A percentile compares a stretch with the other conserved stretches of the same genome.
Evolutionary conservation across 495 filamentous ascomycete genomes (phyloP).

Genomic region (Penicillium lividum): DNA sequence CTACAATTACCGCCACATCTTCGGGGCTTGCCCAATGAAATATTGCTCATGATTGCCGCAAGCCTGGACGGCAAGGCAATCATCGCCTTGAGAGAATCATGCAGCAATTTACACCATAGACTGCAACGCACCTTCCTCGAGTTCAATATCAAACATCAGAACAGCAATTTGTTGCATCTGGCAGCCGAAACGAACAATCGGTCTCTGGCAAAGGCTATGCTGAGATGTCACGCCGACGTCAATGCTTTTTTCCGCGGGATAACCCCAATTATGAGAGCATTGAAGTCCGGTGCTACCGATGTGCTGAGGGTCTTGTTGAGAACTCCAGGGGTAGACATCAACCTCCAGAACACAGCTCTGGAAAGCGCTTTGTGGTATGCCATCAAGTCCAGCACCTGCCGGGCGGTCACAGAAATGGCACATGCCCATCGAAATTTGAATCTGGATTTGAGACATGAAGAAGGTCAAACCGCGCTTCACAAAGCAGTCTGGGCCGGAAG

Average conservation of each 20-base stretch:
- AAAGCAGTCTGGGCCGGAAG: slow-evolving; percentile 10
- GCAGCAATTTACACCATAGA: background rate
- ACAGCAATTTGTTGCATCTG: slow-evolving; percentile 15
- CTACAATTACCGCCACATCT: background rate
- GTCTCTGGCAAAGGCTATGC: slow-evolving; percentile 6
- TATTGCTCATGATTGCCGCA: background rate
- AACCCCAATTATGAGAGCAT: slow-evolving; percentile 12
- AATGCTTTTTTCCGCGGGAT: slow-evolving; percentile 17
- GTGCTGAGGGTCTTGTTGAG: slow-evolving; percentile 5
- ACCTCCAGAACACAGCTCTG: slow-evolving; percentile 9
- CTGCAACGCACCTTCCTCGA: slow-evolving; percentile 6
- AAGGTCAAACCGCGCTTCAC: slow-evolving; percentile 11
- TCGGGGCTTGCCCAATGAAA: background rate
- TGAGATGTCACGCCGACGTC: slow-evolving; percentile 9
- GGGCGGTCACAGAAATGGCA: background rate
- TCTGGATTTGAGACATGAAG: slow-evolving; percentile 5
- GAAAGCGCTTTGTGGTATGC: slow-evolving; percentile 17
- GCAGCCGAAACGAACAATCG: slow-evolving; percentile 14
- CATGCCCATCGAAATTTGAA: background rate
- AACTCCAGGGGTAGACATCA: slow-evolving; percentile 6
- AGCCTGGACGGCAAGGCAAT: background rate
- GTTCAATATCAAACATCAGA: slow-evolving; percentile 15
- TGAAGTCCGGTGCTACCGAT: slow-evolving; percentile 8
- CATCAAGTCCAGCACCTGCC: slow-evolving; percentile 5
- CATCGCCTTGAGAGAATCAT: background rate